These are phyloP conservation scores for Colletotrichum ledebouriae DNA, from an alignment of 2,329 filamentous ascomycete species.

Conservation along the genomic window DNA sequence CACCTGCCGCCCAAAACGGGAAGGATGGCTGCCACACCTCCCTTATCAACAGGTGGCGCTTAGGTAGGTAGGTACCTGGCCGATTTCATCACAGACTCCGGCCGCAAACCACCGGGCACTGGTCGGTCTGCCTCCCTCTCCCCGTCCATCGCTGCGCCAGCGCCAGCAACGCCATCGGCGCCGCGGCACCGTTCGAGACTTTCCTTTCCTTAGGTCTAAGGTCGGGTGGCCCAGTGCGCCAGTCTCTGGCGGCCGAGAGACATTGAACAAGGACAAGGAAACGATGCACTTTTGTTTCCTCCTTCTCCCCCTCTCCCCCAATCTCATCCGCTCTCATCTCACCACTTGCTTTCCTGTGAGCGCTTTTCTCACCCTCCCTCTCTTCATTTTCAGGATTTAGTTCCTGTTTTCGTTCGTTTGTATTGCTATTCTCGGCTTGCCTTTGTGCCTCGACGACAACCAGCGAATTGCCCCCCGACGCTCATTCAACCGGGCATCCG, in stretches of 20 bases:
- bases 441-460: not conserved
- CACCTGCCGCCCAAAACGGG: constrained; percentile 6
- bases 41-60: constrained; percentile 3
- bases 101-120: not conserved
- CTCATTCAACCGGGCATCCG: constrained; percentile 6
- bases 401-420: constrained; percentile 26
- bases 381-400: not conserved
- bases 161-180: constrained; percentile 19
- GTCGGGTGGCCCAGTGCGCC: not conserved
- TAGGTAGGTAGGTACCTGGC: no score
- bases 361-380: no score
- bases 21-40: constrained; percentile 21
- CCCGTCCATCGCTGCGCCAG: not conserved
- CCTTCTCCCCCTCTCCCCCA: not conserved
- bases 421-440: not conserved
- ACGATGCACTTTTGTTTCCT: constrained; percentile 22
- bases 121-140: no score
- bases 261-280: constrained; percentile 2
- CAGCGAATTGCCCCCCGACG: not conserved
- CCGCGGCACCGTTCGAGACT: constrained; percentile 1
- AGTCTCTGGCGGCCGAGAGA: not conserved
- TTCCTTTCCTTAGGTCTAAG: not conserved
- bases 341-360: not conserved
- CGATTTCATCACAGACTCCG: not conserved
- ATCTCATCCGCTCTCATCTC: constrained; percentile 7